phyloP scores from a whole-genome alignment of 768 basidiomycete genomes.

The Leccinum aurantiacum region DNA sequence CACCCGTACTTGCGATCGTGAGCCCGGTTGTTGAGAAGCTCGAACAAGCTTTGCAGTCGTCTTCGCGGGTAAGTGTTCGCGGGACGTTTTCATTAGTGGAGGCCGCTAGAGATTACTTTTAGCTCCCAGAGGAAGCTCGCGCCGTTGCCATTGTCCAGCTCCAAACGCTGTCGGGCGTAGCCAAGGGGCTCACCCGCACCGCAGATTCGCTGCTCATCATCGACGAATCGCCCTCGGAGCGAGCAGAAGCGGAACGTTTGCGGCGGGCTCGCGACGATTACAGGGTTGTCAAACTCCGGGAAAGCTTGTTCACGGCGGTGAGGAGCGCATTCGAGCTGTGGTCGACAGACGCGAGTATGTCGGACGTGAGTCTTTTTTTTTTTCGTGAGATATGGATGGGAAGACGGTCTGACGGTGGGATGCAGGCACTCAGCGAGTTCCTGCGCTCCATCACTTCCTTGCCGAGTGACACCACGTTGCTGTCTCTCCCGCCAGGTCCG shows the following conservation, averaged over 20 bases:
- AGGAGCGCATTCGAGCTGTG: constrained; percentile 67
- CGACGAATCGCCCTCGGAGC: constrained; percentile 53
- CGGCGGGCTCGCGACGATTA: constrained; percentile 62
- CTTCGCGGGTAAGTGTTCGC: constrained; percentile 45
- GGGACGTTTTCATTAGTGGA: neutral
- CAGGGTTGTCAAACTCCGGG: constrained; percentile 60
- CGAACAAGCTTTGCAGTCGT: constrained; percentile 56
- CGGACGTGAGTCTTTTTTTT: constrained; percentile 56
- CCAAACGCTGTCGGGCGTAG: constrained; percentile 79
- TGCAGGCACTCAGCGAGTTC: constrained; percentile 75
- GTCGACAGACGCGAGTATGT: constrained; percentile 75
- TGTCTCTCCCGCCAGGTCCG: constrained; percentile 80
- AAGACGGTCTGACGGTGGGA: neutral
- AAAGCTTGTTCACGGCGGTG: constrained; percentile 61
- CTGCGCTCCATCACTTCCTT: constrained; percentile 85
- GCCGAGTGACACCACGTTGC: constrained; percentile 70
- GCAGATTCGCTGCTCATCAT: constrained; percentile 65
- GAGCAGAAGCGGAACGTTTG: constrained; percentile 54
- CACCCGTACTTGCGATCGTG: constrained; percentile 77
- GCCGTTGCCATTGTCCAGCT: constrained; percentile 66
- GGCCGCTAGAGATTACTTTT: neutral
- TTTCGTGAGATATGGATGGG: neutral
- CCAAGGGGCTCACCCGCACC: constrained; percentile 80
- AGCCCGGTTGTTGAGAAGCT: constrained; percentile 72
- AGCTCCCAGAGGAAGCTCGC: constrained; percentile 77